Conservation (phyloP, 2,329 filamentous ascomycete species). For the Aspergillus sp. region DNA sequence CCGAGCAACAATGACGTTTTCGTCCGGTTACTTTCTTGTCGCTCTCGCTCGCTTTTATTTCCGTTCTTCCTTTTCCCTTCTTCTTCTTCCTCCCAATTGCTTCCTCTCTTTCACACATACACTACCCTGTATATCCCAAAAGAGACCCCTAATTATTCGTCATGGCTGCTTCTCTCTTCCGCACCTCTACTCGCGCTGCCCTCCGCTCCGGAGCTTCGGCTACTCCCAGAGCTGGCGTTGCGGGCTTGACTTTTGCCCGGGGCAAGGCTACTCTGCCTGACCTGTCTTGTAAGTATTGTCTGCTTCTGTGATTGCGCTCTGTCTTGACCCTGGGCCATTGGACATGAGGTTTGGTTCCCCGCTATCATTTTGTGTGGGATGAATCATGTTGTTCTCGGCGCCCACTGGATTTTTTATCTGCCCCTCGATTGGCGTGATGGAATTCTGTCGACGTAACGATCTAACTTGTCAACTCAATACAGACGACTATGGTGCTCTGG, state of each 20-base stretch:
- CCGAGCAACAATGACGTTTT: constrained; percentile 17
- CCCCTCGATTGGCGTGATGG: background rate
- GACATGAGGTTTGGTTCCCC: background rate
- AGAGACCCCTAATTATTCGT: constrained; percentile 1
- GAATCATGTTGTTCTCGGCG: background rate
- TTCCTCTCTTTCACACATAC: background rate
- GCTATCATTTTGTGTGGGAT: background rate
- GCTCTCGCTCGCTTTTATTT: background rate
- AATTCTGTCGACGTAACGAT: background rate
- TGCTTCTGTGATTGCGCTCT: background rate
- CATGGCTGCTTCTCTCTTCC: constrained; percentile 74
- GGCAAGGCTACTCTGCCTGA: constrained; percentile 92
- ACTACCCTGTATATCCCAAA: background rate
- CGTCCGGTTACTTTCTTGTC: background rate
- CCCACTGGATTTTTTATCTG: background rate
- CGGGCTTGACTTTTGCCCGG: constrained; percentile 69
- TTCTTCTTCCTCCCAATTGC: constrained; percentile 8
- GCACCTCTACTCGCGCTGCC: constrained; percentile 64
- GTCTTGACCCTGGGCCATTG: background rate
- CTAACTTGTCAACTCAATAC: constrained; percentile 1
- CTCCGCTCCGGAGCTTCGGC: constrained; percentile 57
- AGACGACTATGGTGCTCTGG: constrained; percentile 97
- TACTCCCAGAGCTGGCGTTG: constrained; percentile 53
- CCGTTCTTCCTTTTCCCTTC: constrained; percentile 1
- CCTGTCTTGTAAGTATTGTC: constrained; percentile 58